Evolutionary conservation across 2,329 filamentous ascomycete genomes (phyloP).

Genomic region (Aspergillus glaucus): DNA sequence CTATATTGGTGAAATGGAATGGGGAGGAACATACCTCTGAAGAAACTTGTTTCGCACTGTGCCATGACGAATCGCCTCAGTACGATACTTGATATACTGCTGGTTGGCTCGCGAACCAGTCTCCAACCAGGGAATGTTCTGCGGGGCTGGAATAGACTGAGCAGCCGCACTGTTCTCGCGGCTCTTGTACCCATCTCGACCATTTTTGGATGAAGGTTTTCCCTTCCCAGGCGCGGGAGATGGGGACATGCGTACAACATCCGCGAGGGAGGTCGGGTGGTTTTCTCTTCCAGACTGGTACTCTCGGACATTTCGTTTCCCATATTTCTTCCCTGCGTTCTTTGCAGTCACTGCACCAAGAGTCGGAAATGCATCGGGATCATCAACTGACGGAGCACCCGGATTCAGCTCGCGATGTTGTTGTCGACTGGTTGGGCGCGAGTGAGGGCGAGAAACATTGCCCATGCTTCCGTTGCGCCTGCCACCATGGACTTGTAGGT

Average conservation of each 20-base stretch:
- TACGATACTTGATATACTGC: constrained; percentile 87
- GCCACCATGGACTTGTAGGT: constrained; percentile 23
- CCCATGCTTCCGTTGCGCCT: constrained; percentile 46
- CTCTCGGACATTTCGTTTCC: constrained; percentile 69
- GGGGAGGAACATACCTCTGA: constrained; percentile 60
- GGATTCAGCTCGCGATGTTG: constrained; percentile 59
- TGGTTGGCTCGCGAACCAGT: constrained; percentile 88
- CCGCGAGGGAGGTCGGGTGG: constrained; percentile 72
- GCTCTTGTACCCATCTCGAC: constrained; percentile 56
- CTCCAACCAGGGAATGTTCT: constrained; percentile 93
- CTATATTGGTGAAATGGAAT: neutral
- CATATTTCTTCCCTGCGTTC: constrained; percentile 74
- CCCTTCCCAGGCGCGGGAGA: constrained; percentile 61
- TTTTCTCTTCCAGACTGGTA: constrained; percentile 59
- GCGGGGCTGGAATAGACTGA: constrained; percentile 76
- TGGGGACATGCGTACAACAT: constrained; percentile 92
- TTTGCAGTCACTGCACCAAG: constrained; percentile 71
- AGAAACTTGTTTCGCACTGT: constrained; percentile 94
- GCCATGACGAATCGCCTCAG: constrained; percentile 95
- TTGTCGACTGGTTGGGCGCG: constrained; percentile 77
- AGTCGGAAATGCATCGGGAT: constrained; percentile 90
- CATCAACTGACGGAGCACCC: constrained; percentile 73
- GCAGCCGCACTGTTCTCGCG: constrained; percentile 76
- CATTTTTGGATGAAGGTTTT: constrained; percentile 51
- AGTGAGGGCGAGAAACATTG: constrained; percentile 60